Evolutionary conservation across 352 stramenopile genomes (phyloP), one percentile per base, ranked within the genome.

Genomic region (Pythium aquatile): DNA sequence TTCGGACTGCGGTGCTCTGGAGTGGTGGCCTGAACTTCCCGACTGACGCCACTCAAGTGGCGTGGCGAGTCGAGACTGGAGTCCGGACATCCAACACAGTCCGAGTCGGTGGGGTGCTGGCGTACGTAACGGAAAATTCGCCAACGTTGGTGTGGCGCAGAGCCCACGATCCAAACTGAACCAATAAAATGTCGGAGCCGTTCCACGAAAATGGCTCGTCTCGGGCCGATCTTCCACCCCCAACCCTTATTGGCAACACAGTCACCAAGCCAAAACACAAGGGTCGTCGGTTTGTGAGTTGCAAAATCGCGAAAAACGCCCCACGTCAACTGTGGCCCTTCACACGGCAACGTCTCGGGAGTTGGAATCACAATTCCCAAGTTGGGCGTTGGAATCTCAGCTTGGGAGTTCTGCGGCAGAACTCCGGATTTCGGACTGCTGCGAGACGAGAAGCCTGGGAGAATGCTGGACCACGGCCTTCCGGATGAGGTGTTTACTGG

Each of bases 171-270:
- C 40, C 14, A 26, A 20, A 47, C 40, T 47, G 40, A 26, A 17
- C 44, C 44, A 51, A 51, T 51, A 55, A 49, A 63, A 49, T 33
- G 16, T 42, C 26, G 14, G 30, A 16, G 39, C n/a, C 30, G 7
- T 32, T 46, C 55, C 49, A 35, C 35, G 58, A 65, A 58, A 58
- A 30, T 66, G 59, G 59, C 59, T 66, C 59, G 59, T 66, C 59
- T 66, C 52, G 29, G 49, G 44, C 32, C n/a, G 48, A 51, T 40
- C n/a, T 24, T 39, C 26, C 13, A 42, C 48, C 33, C 58, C 59
- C 58, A 66, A 3, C 59, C 59, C 59, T 63, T 56, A 49, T 26
- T 17, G 32, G 24, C 24, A 40, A 58, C 35, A 24, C 20, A 13
- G 35, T 17, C 40, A 47, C 40, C 16, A 9, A 11, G 6, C 37